These are phyloP conservation scores for Histomonas meleagridis DNA, from an alignment of 208 protist species.

Conservation along the genomic window DNA sequence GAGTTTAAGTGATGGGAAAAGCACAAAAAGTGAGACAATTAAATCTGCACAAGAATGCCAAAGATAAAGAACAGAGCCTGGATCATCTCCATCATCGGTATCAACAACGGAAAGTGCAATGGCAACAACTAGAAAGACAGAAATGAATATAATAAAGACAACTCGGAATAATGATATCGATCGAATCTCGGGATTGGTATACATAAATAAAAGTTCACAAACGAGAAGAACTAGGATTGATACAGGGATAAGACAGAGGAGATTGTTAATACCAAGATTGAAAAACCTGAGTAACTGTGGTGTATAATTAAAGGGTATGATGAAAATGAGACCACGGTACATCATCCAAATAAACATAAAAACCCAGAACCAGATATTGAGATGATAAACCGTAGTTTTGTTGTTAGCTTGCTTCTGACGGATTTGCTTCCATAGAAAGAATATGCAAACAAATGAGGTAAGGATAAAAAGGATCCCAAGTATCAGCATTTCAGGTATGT, in stretches of 20 bases:
- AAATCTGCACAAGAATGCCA: slow-evolving; percentile 4
- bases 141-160: background rate
- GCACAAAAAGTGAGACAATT: background rate
- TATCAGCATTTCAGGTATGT: background rate
- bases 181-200: background rate
- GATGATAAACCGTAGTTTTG: background rate
- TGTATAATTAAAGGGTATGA: background rate
- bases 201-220: background rate
- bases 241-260: background rate
- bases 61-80: background rate
- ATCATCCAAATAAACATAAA: background rate
- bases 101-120: background rate
- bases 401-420: background rate
- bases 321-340: background rate
- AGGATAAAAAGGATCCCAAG: background rate
- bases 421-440: background rate
- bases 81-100: background rate
- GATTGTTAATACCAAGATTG: background rate
- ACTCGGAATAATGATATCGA: background rate
- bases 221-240: background rate
- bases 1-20: background rate
- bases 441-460: background rate
- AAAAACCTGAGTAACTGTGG: background rate
- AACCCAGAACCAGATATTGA: background rate
- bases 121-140: background rate